Conservation (phyloP, 352 stramenopile genomes). For the Phytophthora podocarpi region DNA sequence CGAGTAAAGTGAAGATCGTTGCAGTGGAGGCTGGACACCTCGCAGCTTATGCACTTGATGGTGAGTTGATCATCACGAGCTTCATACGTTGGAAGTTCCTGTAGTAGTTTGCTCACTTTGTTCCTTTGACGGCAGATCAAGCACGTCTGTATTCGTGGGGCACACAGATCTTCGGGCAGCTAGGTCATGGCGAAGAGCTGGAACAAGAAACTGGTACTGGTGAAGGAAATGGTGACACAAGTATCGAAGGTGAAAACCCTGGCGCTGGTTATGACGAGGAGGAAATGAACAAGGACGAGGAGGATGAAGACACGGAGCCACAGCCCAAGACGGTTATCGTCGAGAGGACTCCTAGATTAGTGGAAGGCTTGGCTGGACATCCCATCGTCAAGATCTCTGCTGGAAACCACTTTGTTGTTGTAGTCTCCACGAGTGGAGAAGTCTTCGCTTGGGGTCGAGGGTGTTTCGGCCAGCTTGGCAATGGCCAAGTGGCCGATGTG, state of each 20-base stretch:
- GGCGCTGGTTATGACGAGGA: not conserved
- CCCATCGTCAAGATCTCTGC: conserved; percentile 49
- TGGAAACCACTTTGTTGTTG: conserved; percentile 73
- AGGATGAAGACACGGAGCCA: conserved; percentile 7
- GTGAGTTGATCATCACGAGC: conserved; percentile 18
- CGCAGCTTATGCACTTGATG: conserved; percentile 62
- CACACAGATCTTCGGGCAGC: conserved; percentile 52
- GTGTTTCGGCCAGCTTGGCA: conserved; percentile 65
- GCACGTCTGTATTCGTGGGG: conserved; percentile 69
- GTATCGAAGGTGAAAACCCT: not conserved
- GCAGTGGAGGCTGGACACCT: conserved; percentile 54
- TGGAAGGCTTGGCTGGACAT: conserved; percentile 26
- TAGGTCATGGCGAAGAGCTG: conserved; percentile 47
- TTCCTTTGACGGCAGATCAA: conserved; percentile 27
- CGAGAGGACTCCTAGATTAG: conserved; percentile 18
- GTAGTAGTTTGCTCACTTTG: not conserved
- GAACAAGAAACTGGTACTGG: not conserved
- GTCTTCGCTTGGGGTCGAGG: conserved; percentile 70
- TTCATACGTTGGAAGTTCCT: not conserved
- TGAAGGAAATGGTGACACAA: not conserved
- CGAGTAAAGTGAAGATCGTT: conserved; percentile 29
- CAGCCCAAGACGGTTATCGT: conserved; percentile 22
- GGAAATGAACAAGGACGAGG: conserved; percentile 8
- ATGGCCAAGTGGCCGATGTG: conserved; percentile 19
- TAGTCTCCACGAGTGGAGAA: conserved; percentile 38